phyloP scores from a whole-genome alignment of 805 yeast genomes.

The Sungouiella blattae region DNA sequence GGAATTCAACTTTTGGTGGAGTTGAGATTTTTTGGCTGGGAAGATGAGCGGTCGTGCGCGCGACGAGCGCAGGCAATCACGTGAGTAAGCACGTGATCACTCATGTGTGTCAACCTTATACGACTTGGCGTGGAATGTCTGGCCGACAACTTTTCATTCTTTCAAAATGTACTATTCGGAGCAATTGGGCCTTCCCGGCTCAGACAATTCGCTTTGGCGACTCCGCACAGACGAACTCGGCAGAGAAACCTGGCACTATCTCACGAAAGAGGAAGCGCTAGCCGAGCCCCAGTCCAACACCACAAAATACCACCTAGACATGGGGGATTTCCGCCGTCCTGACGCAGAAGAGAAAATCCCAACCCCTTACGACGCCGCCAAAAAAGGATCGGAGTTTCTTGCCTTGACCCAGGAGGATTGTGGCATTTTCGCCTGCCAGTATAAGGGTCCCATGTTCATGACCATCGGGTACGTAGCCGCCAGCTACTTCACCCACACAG shows the following conservation, averaged over 20 bases:
- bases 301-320: slow-evolving; percentile 53
- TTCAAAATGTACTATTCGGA: slow-evolving; percentile 69
- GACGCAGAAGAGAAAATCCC: slow-evolving; percentile 32
- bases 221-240: slow-evolving; percentile 69
- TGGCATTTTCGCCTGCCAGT: slow-evolving; percentile 90
- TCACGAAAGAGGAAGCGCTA: slow-evolving; percentile 34
- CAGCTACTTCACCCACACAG: slow-evolving; percentile 62
- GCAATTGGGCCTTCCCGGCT: slow-evolving; percentile 55
- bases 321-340: slow-evolving; percentile 35
- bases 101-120: too few relatives aligned
- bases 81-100: too few relatives aligned
- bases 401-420: slow-evolving; percentile 60
- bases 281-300: slow-evolving; percentile 50
- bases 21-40: too few relatives aligned
- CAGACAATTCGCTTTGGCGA: slow-evolving; percentile 77
- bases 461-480: slow-evolving; percentile 83
- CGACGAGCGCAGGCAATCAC: too few relatives aligned
- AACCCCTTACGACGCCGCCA: slow-evolving; percentile 58
- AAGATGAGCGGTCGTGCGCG: slow-evolving; percentile 7
- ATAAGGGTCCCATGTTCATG: slow-evolving; percentile 98
- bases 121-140: too few relatives aligned
- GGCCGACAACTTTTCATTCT: too few relatives aligned
- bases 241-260: slow-evolving; percentile 76
- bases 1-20: too few relatives aligned
- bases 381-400: slow-evolving; percentile 72